Conservation (phyloP, 257 asterid genomes). For the Echites panduratus region DNA sequence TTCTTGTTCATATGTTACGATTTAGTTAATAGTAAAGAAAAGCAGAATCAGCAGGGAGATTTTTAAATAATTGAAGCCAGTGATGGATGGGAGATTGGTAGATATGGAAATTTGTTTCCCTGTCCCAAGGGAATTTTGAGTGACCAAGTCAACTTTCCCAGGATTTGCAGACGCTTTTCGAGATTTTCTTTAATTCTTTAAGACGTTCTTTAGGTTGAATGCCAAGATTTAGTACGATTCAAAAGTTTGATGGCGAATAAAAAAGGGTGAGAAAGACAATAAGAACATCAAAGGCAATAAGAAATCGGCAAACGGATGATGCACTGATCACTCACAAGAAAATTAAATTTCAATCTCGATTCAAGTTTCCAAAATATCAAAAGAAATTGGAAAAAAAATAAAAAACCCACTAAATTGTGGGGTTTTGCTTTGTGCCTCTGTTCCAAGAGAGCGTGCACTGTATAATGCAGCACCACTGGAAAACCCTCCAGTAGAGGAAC, state of each 20-base stretch:
- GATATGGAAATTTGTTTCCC: not conserved
- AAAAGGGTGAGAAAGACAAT: not conserved
- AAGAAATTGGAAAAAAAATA: too few relatives aligned
- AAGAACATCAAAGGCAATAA: not conserved
- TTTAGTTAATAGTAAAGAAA: too few relatives aligned
- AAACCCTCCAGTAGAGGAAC: not conserved
- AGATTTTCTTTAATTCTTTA: not conserved
- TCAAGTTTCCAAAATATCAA: too few relatives aligned
- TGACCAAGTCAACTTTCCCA: constrained; percentile 3
- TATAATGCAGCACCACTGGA: not conserved
- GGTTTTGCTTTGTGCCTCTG: not conserved
- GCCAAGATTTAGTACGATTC: not conserved
- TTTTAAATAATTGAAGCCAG: constrained; percentile 1
- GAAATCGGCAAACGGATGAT: not conserved
- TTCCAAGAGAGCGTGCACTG: too few relatives aligned
- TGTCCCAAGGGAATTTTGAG: not conserved
- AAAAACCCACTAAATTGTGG: too few relatives aligned
- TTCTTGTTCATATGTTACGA: not conserved
- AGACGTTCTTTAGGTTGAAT: not conserved
- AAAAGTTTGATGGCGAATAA: not conserved
- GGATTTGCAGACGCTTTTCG: constrained; percentile 1
- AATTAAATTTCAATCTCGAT: too few relatives aligned
- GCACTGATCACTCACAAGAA: not conserved
- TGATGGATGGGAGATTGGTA: not conserved
- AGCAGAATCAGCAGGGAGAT: not conserved